Conservation (phyloP, 352 stramenopile genomes). For the Pythium monospermum region DNA sequence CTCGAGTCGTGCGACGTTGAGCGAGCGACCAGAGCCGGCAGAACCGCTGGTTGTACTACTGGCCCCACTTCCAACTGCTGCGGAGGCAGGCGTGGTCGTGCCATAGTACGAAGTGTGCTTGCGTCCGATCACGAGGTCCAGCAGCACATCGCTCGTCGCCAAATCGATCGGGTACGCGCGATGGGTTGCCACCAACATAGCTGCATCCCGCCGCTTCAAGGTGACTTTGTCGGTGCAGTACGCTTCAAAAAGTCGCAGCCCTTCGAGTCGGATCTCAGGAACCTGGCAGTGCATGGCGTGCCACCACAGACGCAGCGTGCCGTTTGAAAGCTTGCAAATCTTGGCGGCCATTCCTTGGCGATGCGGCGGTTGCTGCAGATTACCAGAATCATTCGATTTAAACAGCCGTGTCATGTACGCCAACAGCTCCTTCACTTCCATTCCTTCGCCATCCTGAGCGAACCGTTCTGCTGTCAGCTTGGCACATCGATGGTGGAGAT, state of each 20-base stretch:
- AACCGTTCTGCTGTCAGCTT: conserved; percentile 16
- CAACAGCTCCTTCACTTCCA: conserved; percentile 60
- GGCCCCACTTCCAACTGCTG: too few relatives aligned
- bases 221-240: conserved; percentile 65
- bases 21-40: conserved; percentile 23
- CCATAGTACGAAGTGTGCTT: conserved; percentile 19
- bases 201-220: conserved; percentile 49
- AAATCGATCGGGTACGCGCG: conserved; percentile 49
- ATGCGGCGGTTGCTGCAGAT: neutral
- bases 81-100: neutral
- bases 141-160: conserved; percentile 38
- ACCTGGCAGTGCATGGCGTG: conserved; percentile 42
- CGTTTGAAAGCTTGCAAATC: conserved; percentile 52
- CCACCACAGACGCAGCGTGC: conserved; percentile 62
- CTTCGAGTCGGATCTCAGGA: conserved; percentile 49
- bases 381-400: neutral
- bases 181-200: conserved; percentile 54
- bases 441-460: conserved; percentile 20
- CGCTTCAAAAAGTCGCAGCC: conserved; percentile 59
- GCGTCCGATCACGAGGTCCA: conserved; percentile 62
- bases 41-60: neutral
- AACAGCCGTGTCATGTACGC: conserved; percentile 51
- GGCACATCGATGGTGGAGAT: conserved; percentile 47
- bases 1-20: conserved; percentile 46
- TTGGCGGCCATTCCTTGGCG: conserved; percentile 30